Evolutionary conservation across 176 grass and related monocot species (phyloP), one percentile per base, ranked within the genome.

Genomic region (Otatea glauca): DNA sequence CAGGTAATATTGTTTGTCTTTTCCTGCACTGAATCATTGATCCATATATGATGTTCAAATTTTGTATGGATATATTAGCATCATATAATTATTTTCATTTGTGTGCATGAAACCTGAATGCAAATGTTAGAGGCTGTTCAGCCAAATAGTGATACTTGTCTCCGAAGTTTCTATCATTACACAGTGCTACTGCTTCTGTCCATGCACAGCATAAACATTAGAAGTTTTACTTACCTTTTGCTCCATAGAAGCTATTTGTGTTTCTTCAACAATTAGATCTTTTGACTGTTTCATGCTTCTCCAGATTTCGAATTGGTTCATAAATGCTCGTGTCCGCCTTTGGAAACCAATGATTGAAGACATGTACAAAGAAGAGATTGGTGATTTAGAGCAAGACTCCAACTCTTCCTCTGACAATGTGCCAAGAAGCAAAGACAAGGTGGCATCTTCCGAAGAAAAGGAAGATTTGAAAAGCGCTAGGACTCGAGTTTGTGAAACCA

Each of bases 321-420:
- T 99, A 80, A 99, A 99, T 55, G 96, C 96, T 0, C 93, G 96
- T 69, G 96, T 99, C 44, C 89, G 96, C 9, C 93, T 99, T 74
- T 99, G 96, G 96, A 99, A 99, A 65, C 96, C 96, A 1, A 99
- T 99, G 96, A 99, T 99, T 29, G 96, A 99, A 83, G 96, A 99
- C 84, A 99, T 99, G 96, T 88, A 99, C 74, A 99, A 94, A 85
- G 96, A 99, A 89, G 96, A 99, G 81, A 91, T 75, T 1, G 96
- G 93, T 37, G 93, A 99, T 51, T 65, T 86, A 0, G 96, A 99
- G 79, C 94, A 94, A 70, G 93, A 94, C 53, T 99, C 91, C 15
- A 99, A 96, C 78, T 99, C 96, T 70, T 99, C 96, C n/a, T 96
- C 93, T 6, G 96, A 99, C 74, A 96, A 99, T 38, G 61, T 71